These are phyloP conservation scores for Syzygium grande DNA, from an alignment of 345 rosid species.

Conservation along the genomic window DNA sequence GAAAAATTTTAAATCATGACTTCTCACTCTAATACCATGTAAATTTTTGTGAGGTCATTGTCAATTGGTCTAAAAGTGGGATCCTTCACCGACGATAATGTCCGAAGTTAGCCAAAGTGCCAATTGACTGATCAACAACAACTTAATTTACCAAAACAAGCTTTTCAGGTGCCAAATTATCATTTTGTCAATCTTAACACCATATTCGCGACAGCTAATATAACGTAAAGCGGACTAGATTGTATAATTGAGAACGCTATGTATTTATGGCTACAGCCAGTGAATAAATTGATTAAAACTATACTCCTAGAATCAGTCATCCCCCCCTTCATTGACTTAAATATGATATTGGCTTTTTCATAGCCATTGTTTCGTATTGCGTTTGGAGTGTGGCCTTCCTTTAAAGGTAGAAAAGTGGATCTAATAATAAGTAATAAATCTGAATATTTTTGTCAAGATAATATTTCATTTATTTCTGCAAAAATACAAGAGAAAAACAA, in stretches of 20 bases:
- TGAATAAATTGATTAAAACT: not conserved
- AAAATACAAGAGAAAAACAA: too few relatives aligned
- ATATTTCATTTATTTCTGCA: not conserved
- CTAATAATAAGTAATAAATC: not conserved
- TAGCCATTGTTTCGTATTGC: not conserved
- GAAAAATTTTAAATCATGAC: not conserved
- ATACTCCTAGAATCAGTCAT: not conserved
- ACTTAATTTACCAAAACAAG: too few relatives aligned
- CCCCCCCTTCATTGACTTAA: not conserved
- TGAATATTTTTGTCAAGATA: too few relatives aligned
- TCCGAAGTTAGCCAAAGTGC: not conserved
- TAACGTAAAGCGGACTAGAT: not conserved
- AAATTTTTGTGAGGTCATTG: not conserved
- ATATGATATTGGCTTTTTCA: not conserved
- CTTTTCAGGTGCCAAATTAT: too few relatives aligned
- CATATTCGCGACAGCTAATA: not conserved
- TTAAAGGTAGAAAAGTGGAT: not conserved
- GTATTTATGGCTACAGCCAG: not conserved
- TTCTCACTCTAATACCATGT: not conserved
- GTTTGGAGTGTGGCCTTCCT: not conserved
- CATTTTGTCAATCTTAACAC: too few relatives aligned
- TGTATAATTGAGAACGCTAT: not conserved
- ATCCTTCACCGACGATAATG: not conserved
- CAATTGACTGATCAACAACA: not conserved
- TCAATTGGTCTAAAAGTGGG: not conserved